These are phyloP conservation scores for Vigna nakashimae DNA, from an alignment of 306 rosid species.

Conservation along the genomic window DNA sequence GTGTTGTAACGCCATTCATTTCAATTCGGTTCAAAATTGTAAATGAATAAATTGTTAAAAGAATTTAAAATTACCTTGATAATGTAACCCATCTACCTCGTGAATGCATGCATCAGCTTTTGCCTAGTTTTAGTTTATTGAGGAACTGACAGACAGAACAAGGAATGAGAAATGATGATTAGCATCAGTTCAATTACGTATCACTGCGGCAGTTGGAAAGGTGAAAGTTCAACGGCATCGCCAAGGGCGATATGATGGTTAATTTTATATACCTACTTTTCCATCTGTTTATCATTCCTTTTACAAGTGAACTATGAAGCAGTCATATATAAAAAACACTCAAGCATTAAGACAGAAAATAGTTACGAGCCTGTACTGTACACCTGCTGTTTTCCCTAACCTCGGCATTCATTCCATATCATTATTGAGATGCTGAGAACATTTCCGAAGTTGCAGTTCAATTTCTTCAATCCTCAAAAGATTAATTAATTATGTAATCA, in stretches of 20 bases:
- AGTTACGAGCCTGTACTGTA: slow-evolving; percentile 39
- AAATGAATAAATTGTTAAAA: too few relatives aligned
- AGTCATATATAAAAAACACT: slow-evolving; percentile 2
- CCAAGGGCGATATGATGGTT: background rate
- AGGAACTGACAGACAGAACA: too few relatives aligned
- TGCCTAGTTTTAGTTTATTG: too few relatives aligned
- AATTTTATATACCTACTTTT: slow-evolving; percentile 5
- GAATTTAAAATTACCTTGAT: too few relatives aligned
- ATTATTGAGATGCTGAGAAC: slow-evolving; percentile 16
- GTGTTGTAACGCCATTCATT: too few relatives aligned
- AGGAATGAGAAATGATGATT: too few relatives aligned
- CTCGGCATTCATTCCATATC: slow-evolving; percentile 13
- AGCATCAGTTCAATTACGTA: too few relatives aligned
- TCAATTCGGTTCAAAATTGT: too few relatives aligned
- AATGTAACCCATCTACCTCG: too few relatives aligned
- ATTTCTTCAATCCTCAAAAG: slow-evolving; percentile 30
- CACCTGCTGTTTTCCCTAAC: slow-evolving; percentile 29
- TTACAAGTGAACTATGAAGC: slow-evolving; percentile 39
- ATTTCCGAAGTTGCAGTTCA: slow-evolving; percentile 29
- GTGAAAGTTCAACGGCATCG: background rate
- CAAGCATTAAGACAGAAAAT: slow-evolving; percentile 23
- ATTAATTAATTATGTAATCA: slow-evolving; percentile 5
- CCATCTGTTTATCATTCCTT: slow-evolving; percentile 31
- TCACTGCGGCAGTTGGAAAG: background rate
- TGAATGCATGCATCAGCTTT: too few relatives aligned